phyloP scores from a whole-genome alignment of 1,284 basidiomycete genomes.

The Microbotryum saponariae region DNA sequence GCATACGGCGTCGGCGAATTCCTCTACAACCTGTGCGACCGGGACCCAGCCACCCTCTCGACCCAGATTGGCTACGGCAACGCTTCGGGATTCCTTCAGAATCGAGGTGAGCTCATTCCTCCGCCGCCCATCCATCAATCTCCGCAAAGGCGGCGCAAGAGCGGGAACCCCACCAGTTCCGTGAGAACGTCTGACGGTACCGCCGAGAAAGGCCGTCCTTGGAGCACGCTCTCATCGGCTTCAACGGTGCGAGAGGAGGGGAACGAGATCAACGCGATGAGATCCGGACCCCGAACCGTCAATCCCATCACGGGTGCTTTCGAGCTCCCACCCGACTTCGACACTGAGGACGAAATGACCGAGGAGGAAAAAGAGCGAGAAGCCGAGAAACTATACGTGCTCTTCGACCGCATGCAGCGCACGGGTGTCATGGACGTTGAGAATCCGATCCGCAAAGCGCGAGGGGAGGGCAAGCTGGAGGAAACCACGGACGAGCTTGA shows the following conservation, averaged over 20 bases:
- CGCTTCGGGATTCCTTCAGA: constrained; percentile 82
- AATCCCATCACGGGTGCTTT: constrained; percentile 72
- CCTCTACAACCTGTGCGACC: constrained; percentile 69
- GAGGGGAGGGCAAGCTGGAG: constrained; percentile 29
- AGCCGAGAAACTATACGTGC: constrained; percentile 76
- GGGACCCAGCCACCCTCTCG: constrained; percentile 59
- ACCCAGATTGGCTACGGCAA: constrained; percentile 82
- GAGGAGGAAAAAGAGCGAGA: constrained; percentile 86
- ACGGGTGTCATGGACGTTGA: constrained; percentile 45
- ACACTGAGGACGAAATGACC: constrained; percentile 53
- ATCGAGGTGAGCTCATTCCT: constrained; percentile 65
- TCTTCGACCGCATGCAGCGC: constrained; percentile 78
- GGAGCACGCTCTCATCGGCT: background rate
- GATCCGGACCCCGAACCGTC: constrained; percentile 41
- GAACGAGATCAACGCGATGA: too few species aligned
- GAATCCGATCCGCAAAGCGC: constrained; percentile 34
- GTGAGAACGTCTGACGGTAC: too few species aligned
- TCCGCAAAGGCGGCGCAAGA: too few species aligned
- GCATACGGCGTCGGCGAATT: constrained; percentile 76
- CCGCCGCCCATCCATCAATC: constrained; percentile 17
- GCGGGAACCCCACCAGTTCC: too few species aligned
- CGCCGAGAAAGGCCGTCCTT: background rate
- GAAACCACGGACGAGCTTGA: constrained; percentile 42
- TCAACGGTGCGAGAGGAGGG: too few species aligned
- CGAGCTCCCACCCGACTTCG: constrained; percentile 41